Evolutionary conservation across 768 basidiomycete genomes (phyloP), one percentile per base, ranked within the genome.

Genomic region (Phylloporus sp.): DNA sequence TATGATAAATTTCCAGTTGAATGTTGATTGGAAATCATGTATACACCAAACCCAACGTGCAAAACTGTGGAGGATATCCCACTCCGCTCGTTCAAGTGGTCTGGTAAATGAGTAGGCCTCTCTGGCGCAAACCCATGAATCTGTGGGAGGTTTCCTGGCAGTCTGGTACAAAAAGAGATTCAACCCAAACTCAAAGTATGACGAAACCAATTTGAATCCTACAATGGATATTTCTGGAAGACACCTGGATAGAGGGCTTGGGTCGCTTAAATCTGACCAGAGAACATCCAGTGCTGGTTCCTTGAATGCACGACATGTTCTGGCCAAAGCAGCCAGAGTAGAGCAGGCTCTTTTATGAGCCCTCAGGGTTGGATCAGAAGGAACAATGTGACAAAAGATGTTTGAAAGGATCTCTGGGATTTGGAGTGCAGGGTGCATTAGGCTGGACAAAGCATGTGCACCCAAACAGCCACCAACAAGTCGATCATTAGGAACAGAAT

Each of bases 381-480:
- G 29, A 13, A 12, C 5, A 22, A 12, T 44, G 16, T 35, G 28
- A 10, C n/a, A 10, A 24, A 53, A 55, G 12, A 55, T 47, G 7
- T 38, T 28, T 22, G 26, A 2, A 28, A 56, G 42, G 28, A 53
- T 45, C 12, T 53, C 55, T 20, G 29, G 16, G 15, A 53, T 32
- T n/a, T 18, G 9, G 5, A 55, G 42, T 8, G 42, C 46, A 10
- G n/a, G 54, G 8, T 55, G 54, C 54, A 55, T 54, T 43, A n/a
- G n/a, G n/a, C n/a, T n/a, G n/a, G n/a, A n/a, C n/a, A n/a, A n/a
- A n/a, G n/a, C n/a, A n/a, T n/a, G n/a, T n/a, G n/a, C n/a, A n/a
- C n/a, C n/a, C n/a, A n/a, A n/a, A n/a, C n/a, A n/a, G n/a, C n/a
- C n/a, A n/a, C n/a, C n/a, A n/a, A n/a, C n/a, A n/a, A n/a, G n/a